These are phyloP conservation scores for Beverwykella pulmonaria DNA, from an alignment of 495 filamentous ascomycete species.

Conservation along the genomic window DNA sequence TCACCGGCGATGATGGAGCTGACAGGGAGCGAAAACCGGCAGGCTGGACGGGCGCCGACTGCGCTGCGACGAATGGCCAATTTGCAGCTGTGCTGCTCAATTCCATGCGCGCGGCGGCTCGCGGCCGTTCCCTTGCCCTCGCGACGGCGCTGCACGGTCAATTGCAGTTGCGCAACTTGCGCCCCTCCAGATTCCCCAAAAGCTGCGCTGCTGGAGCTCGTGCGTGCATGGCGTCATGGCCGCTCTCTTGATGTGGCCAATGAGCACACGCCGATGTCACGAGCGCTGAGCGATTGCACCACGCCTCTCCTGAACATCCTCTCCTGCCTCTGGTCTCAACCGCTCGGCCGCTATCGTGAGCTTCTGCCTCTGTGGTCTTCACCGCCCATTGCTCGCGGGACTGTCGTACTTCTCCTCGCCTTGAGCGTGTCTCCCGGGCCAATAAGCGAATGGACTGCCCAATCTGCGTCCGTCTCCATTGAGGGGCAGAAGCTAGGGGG, in stretches of 20 bases:
- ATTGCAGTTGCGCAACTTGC: not conserved
- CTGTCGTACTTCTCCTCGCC: not conserved
- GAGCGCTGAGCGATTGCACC: not conserved
- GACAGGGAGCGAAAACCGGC: not conserved
- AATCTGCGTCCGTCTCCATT: not conserved
- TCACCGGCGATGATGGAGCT: not conserved
- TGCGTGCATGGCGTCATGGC: constrained; percentile 6
- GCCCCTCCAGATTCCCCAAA: constrained; percentile 2
- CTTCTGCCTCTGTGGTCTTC: not conserved
- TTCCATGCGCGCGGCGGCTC: not conserved
- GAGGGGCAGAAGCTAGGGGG: not conserved
- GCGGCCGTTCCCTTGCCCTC: not conserved
- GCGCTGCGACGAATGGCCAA: not conserved
- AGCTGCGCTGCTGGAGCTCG: not conserved
- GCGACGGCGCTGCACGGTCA: not conserved
- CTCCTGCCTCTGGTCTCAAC: too few relatives aligned
- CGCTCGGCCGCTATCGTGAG: too few relatives aligned
- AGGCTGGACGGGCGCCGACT: not conserved
- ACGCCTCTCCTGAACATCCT: too few relatives aligned
- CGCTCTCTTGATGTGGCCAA: not conserved
- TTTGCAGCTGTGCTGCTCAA: not conserved
- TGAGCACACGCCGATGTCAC: not conserved
- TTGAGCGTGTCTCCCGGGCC: not conserved
- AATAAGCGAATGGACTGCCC: not conserved
- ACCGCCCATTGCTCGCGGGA: not conserved